Evolutionary conservation across 805 yeast species (phyloP), one percentile per base, ranked within the genome.

Genomic region (Metschnikowia sp.): DNA sequence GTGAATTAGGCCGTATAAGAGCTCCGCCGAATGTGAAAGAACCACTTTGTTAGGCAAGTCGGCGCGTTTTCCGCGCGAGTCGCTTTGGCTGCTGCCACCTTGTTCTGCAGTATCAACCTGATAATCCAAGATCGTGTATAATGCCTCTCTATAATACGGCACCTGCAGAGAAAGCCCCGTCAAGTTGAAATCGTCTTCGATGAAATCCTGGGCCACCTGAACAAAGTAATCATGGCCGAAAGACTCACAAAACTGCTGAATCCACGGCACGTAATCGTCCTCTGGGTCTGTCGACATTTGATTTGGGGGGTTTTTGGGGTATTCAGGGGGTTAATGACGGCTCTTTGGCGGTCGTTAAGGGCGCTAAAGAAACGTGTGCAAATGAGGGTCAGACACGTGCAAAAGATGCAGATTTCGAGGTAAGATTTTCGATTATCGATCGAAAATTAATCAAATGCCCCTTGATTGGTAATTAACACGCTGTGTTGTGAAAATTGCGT

Each of bases 171-270:
- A 77, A 44, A 94, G 75, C 1, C 98, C 97, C 1, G 98, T 91
- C 59, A 94, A 76, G 63, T 94, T 94, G 76, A 94, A 94, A 56
- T 94, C 98, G 66, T 94, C 99, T 59, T 91, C 97, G 51, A 94
- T 88, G 66, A 90, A 94, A 42, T 89, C 97, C 40, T 87, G 89
- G 1, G 90, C 78, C 6, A 94, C 96, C 57, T 91, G 95, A 38
- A 91, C 96, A 65, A 90, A 90, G 64, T 84, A 92, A 62, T 94
- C 95, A 63, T 88, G 92, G 22, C 92, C 92, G 59, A 84, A 85
- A 57, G 81, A 72, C 40, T 85, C 78, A 62, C 95, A 86, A 65
- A 84, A 88, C 55, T 83, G 83, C 50, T 85, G 80, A 56, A 89
- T 84, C 96, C 96, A 90, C 39, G 89, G 82, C 49, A 83, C 86